A percentile compares a stretch with the other conserved stretches of the same genome.
Evolutionary conservation across 495 filamentous ascomycete genomes (phyloP).

Genomic region (Clavariopsis aquatica): DNA sequence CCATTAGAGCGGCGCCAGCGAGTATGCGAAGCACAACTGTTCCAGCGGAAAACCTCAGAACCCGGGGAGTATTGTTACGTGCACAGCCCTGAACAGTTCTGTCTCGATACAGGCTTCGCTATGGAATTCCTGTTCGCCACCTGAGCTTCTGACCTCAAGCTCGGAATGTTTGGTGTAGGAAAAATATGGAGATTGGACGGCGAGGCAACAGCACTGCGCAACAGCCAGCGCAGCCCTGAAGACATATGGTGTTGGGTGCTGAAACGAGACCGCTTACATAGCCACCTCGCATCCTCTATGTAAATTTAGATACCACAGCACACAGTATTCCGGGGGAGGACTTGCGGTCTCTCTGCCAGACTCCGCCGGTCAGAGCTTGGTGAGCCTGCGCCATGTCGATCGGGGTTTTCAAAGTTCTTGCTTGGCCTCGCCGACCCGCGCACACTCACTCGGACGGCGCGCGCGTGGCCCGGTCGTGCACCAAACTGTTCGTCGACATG

Average conservation of each 20-base stretch:
- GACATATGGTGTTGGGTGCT: not conserved
- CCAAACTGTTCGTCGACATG: not conserved
- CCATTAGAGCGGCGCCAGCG: not conserved
- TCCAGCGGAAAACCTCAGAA: not conserved
- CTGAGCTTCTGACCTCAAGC: not conserved
- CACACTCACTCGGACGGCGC: not conserved
- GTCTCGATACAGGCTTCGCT: not conserved
- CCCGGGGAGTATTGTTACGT: not conserved
- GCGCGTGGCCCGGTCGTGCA: not conserved
- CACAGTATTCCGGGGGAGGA: not conserved
- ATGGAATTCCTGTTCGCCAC: not conserved
- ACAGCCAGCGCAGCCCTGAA: not conserved
- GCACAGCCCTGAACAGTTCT: not conserved
- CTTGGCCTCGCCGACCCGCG: not conserved
- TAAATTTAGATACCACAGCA: not conserved
- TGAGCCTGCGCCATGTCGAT: not conserved
- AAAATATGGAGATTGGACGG: not conserved
- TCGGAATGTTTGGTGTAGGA: not conserved
- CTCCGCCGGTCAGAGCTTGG: not conserved
- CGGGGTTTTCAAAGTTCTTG: not conserved
- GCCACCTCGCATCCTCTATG: slow-evolving; percentile 1
- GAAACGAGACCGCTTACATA: slow-evolving; percentile 8
- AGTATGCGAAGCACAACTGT: not conserved
- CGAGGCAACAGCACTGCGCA: not conserved
- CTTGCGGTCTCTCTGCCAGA: not conserved